Evolutionary conservation across 164 flowering plant species (phyloP).

Genomic region (Brasenia schreberi): DNA sequence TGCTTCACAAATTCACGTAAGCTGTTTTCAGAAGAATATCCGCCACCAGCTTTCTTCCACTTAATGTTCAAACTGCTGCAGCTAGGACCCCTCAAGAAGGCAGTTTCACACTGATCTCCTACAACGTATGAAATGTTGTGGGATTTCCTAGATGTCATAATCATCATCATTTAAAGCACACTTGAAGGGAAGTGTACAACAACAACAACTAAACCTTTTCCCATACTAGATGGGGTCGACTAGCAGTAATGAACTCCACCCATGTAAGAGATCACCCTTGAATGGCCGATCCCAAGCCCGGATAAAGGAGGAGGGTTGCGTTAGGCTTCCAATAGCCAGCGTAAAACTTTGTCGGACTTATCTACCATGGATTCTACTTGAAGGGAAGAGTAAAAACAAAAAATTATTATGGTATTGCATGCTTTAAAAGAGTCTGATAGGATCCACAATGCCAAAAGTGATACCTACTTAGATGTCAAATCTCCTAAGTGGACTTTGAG

Average conservation of each 20-base stretch:
- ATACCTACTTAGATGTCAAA: not conserved
- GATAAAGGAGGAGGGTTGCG: too few relatives aligned
- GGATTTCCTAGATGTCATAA: constrained; percentile 8
- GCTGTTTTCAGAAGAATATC: constrained; percentile 26
- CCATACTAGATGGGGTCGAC: too few relatives aligned
- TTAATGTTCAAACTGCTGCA: constrained; percentile 38
- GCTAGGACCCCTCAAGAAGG: constrained; percentile 41
- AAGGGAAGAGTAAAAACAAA: not conserved
- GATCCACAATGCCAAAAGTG: not conserved
- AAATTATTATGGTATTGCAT: not conserved
- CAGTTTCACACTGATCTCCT: constrained; percentile 18
- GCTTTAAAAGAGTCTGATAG: not conserved
- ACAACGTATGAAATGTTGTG: constrained; percentile 8
- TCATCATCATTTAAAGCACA: not conserved
- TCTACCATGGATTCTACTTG: too few relatives aligned
- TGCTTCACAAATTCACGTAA: constrained; percentile 48
- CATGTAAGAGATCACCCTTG: too few relatives aligned
- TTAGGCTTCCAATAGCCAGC: too few relatives aligned
- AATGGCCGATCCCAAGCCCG: too few relatives aligned
- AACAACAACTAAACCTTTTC: too few relatives aligned
- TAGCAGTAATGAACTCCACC: too few relatives aligned
- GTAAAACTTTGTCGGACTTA: too few relatives aligned
- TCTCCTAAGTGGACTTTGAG: not conserved
- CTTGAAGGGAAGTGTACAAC: not conserved
- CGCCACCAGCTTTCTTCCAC: constrained; percentile 17